Base-by-base conservation (phyloP, 2,329 filamentous ascomycete genomes). In the Pleurostoma richardsiae region DNA sequence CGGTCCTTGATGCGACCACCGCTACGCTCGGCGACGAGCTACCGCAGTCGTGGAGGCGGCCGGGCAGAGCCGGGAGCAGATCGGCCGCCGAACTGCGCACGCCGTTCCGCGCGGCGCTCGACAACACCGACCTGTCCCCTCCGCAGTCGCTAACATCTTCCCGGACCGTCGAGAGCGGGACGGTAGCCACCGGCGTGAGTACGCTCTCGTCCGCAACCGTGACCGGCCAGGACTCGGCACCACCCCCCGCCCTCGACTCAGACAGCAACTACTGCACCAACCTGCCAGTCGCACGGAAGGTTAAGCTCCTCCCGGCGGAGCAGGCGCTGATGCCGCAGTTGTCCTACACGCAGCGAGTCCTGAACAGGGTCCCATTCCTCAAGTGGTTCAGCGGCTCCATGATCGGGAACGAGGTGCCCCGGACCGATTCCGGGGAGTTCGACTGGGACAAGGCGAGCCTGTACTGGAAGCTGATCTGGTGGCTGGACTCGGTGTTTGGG, bases 351-450 rank as follows among this genome's bases (percentile, higher is more conserved):
- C 83, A 88, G 64, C 77, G 82, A 44, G 60, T 88, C 26, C 66
- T 87, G 46, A 77, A 78, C 53, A 79, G 77, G 45, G 79, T 90
- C 39, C 86, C 86, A 3, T 74, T 90, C 50, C 67, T 90, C 50
- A 79, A 78, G 56, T 90, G 85, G 82, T 85, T 90, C 59, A 83
- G 81, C 41, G 83, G 70, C 53, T 82, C 71, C 56, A 82, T 91
- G 64, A 90, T 92, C 57, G 88, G 88, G 5, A 83, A 82, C 59
- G 78, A 86, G 60, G 82, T 92, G 38, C 88, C 88, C 6, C 76
- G 85, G 39, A 85, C 77, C 45, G 86, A 90, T 45, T 73, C 77
- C 40, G 88, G 88, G 48, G 82, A 82, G 39, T 91, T 96, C 56
- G 91, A 96, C 64, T 87, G 83, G 73, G 79, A 80, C 39, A 70